phyloP scores from a whole-genome alignment of 2,329 filamentous ascomycete species.

The Trichoderma afroharzianum region DNA sequence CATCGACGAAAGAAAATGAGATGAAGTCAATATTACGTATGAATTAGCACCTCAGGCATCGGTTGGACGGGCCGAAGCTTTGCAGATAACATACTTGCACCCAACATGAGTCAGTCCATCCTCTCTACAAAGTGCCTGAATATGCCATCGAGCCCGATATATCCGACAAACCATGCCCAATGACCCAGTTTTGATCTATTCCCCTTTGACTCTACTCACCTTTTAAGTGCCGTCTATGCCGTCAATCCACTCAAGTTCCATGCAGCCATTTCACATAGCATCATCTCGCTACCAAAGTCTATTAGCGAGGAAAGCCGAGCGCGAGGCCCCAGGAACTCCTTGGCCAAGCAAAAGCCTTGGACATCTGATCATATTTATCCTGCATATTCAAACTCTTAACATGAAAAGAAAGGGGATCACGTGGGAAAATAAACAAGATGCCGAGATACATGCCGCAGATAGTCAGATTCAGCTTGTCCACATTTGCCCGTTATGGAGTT shows the following conservation, averaged over 20 bases:
- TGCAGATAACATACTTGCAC: not conserved
- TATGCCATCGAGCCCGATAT: not conserved
- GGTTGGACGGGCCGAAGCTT: not conserved
- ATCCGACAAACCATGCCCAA: not conserved
- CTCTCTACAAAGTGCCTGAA: not conserved
- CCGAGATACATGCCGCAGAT: not conserved
- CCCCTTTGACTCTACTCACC: not conserved
- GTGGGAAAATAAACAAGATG: not conserved
- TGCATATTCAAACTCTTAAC: not conserved
- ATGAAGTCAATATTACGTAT: not conserved
- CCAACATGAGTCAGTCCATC: not conserved
- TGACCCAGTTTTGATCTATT: not conserved
- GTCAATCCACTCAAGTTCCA: not conserved
- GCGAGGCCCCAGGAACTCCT: not conserved
- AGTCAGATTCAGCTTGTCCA: not conserved
- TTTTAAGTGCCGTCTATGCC: not conserved
- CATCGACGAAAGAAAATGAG: not conserved
- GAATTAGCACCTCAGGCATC: not conserved
- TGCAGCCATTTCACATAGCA: not conserved
- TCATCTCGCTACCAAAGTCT: not conserved
- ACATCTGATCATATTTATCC: not conserved
- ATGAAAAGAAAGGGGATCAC: not conserved
- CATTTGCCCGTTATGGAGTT: not conserved
- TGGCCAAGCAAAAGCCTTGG: too few relatives aligned
- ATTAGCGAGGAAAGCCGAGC: not conserved